These are phyloP conservation scores for Kappamyces sp. DNA, from an alignment of 192 early-diverging fungal genomes.

Conservation along the genomic window DNA sequence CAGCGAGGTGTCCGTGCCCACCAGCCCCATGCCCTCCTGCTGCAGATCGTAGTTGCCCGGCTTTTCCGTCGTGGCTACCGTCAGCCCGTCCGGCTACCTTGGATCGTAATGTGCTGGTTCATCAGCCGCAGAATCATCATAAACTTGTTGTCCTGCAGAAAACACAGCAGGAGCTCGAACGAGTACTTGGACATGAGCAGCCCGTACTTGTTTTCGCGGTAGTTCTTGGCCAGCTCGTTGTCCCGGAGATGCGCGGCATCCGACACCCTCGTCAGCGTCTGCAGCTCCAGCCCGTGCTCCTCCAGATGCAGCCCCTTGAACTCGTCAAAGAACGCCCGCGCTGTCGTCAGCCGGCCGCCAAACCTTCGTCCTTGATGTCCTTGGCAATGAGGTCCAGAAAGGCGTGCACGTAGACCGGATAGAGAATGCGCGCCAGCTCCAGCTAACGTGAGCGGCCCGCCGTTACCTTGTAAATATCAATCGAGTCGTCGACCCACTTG, in stretches of 20 bases:
- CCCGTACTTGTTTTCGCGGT: conserved; percentile 75
- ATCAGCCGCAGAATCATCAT: conserved; percentile 82
- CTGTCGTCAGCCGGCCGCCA: conserved; percentile 26
- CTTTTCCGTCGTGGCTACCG: conserved; percentile 2
- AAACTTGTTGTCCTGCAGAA: conserved; percentile 88
- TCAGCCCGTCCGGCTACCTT: conserved; percentile 25
- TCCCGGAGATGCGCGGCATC: conserved; percentile 69
- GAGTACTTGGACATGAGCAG: conserved; percentile 80
- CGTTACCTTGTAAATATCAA: conserved; percentile 87
- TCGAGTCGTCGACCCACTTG: conserved; percentile 86
- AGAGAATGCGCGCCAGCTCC: conserved; percentile 77
- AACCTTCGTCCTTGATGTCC: conserved; percentile 46
- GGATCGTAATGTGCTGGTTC: conserved; percentile 86
- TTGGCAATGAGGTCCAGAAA: conserved; percentile 79
- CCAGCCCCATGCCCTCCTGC: conserved; percentile 20
- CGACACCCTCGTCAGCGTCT: conserved; percentile 60
- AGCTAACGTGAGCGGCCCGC: conserved; percentile 36
- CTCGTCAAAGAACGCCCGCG: conserved; percentile 65
- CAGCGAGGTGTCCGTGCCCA: conserved; percentile 28
- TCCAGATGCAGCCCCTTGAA: conserved; percentile 74
- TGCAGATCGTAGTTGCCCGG: conserved; percentile 16
- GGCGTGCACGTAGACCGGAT: conserved; percentile 86
- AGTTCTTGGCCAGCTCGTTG: conserved; percentile 75
- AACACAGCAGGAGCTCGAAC: conserved; percentile 82
- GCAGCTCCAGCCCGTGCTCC: conserved; percentile 67